A percentile compares a stretch with the other conserved stretches of the same genome.
These are phyloP conservation scores for Aspergillus texensis DNA, from an alignment of 2,329 filamentous ascomycete species.

Conservation along the genomic window DNA sequence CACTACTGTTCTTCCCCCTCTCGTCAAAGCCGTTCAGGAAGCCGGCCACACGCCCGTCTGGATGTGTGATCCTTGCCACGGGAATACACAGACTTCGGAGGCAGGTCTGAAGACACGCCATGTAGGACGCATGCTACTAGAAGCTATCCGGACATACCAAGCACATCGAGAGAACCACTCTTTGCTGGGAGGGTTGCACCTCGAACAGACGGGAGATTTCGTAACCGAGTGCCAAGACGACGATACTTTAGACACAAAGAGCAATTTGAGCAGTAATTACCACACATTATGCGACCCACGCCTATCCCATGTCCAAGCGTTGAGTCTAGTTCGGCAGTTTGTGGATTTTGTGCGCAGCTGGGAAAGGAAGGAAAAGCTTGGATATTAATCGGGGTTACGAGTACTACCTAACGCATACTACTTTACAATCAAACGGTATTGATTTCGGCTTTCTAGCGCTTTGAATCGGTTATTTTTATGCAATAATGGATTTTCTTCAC, in stretches of 20 bases:
- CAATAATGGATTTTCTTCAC: background rate
- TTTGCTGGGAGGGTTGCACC: conserved; percentile 85
- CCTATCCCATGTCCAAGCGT: conserved; percentile 42
- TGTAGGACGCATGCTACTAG: conserved; percentile 81
- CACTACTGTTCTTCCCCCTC: conserved; percentile 70
- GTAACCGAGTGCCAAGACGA: conserved; percentile 92
- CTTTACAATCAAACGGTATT: background rate
- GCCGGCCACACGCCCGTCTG: conserved; percentile 77
- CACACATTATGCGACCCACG: conserved; percentile 40
- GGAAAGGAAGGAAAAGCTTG: background rate
- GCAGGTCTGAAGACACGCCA: conserved; percentile 83
- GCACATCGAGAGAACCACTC: conserved; percentile 80
- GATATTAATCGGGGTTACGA: background rate
- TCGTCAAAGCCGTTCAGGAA: conserved; percentile 82
- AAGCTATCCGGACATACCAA: conserved; percentile 75
- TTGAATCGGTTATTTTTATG: background rate
- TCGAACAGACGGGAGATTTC: conserved; percentile 91
- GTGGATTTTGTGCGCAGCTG: background rate
- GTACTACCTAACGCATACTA: background rate
- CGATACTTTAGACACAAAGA: background rate
- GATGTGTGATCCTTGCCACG: conserved; percentile 98
- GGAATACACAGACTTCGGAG: conserved; percentile 65
- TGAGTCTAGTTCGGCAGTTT: conserved; percentile 3
- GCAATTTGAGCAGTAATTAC: background rate
- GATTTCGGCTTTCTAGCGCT: background rate